Evolutionary conservation across 2,329 filamentous ascomycete species (phyloP).

Genomic region (Sporothrix brasiliensis): DNA sequence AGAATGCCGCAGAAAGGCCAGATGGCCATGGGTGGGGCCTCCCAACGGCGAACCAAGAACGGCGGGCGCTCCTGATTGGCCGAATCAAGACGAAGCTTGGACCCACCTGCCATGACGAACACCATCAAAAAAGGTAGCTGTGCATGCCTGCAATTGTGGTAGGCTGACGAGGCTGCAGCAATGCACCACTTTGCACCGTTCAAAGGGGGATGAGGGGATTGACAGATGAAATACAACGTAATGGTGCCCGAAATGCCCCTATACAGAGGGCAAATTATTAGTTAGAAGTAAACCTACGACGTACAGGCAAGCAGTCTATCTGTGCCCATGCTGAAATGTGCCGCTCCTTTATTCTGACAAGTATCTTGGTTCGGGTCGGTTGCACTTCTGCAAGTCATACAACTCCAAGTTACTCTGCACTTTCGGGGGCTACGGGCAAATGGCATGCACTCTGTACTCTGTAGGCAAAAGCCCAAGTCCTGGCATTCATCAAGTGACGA

Average conservation of each 20-base stretch:
- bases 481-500: neutral
- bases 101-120: constrained; percentile 19
- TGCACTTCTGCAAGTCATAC: neutral
- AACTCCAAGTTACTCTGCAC: too few relatives aligned
- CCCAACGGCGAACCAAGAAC: neutral
- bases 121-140: neutral
- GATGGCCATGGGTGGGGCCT: constrained; percentile 23
- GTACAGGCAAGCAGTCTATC: neutral
- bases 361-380: neutral
- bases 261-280: neutral
- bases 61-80: neutral
- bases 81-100: neutral
- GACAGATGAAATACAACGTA: neutral
- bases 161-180: constrained; percentile 21
- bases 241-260: neutral
- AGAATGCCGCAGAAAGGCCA: constrained; percentile 25
- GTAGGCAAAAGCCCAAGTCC: too few relatives aligned
- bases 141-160: constrained; percentile 23
- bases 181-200: neutral
- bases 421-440: too few relatives aligned
- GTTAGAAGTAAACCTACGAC: neutral
- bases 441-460: too few relatives aligned
- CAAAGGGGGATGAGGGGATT: neutral
- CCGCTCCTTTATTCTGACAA: neutral
- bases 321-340: neutral